A percentile compares a stretch with the other conserved stretches of the same genome.
These are phyloP conservation scores for Ramaria sp. DNA, from an alignment of 768 basidiomycete genomes.

Conservation along the genomic window DNA sequence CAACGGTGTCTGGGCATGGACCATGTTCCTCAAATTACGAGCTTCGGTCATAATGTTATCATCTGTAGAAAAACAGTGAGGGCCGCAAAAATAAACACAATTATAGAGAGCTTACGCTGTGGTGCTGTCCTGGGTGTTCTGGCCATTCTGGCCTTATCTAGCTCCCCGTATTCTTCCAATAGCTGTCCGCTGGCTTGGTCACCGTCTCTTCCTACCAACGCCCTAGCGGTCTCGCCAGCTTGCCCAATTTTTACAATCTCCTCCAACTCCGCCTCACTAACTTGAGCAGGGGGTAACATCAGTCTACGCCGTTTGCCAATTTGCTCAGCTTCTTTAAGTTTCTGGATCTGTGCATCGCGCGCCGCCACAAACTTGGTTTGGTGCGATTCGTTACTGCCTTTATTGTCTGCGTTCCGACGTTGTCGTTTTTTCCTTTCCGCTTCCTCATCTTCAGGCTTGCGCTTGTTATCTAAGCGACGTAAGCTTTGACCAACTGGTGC, in stretches of 20 bases:
- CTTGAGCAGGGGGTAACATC: slow-evolving; percentile 79
- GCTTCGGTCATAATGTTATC: slow-evolving; percentile 94
- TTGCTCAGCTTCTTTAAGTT: slow-evolving; percentile 93
- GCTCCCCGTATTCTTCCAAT: slow-evolving; percentile 84
- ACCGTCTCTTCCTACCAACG: slow-evolving; percentile 69
- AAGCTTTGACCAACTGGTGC: slow-evolving; percentile 88
- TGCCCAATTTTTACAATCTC: slow-evolving; percentile 98
- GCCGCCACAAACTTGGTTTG: slow-evolving; percentile 96
- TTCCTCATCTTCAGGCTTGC: slow-evolving; percentile 89
- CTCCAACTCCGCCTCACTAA: slow-evolving; percentile 89
- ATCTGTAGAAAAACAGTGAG: slow-evolving; percentile 36
- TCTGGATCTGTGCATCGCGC: slow-evolving; percentile 94
- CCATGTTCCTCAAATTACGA: slow-evolving; percentile 91
- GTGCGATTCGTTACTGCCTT: slow-evolving; percentile 38
- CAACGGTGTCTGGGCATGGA: slow-evolving; percentile 82
- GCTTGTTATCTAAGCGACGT: slow-evolving; percentile 90
- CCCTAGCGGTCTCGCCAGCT: slow-evolving; percentile 81
- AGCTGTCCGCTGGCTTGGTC: slow-evolving; percentile 73
- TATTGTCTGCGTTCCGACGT: slow-evolving; percentile 64
- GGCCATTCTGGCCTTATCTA: slow-evolving; percentile 84
- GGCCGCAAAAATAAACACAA: slow-evolving; percentile 1
- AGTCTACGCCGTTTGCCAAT: slow-evolving; percentile 83
- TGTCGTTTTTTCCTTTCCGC: slow-evolving; percentile 87
- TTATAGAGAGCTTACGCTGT: slow-evolving; percentile 50
- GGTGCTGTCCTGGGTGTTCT: slow-evolving; percentile 91